phyloP scores from a whole-genome alignment of 257 asterid genomes.

The Jaltomata sinuosa region DNA sequence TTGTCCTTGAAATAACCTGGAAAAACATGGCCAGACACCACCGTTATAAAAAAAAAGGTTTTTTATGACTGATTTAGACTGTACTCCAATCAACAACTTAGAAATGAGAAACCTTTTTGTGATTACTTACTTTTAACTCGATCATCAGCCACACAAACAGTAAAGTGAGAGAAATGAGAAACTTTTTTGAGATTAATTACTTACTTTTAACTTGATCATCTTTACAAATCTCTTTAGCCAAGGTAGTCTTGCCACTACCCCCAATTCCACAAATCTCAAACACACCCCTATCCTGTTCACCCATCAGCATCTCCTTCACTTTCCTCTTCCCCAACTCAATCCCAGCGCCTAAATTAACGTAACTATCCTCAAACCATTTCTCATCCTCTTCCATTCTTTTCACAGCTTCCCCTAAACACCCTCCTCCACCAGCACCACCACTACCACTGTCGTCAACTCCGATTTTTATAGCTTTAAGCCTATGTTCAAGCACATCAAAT shows the following conservation, averaged over 20 bases:
- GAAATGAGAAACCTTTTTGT: neutral
- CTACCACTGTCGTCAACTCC: constrained; percentile 48
- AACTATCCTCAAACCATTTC: constrained; percentile 52
- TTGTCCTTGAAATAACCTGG: constrained; percentile 59
- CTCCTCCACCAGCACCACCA: constrained; percentile 21
- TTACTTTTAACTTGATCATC: constrained; percentile 61
- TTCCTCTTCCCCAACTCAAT: constrained; percentile 70
- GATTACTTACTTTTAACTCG: constrained; percentile 42
- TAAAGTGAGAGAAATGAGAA: neutral
- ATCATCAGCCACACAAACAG: constrained; percentile 12
- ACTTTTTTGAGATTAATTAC: neutral
- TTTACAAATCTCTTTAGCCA: constrained; percentile 75
- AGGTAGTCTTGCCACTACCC: constrained; percentile 89
- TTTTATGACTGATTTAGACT: neutral
- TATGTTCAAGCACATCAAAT: constrained; percentile 69
- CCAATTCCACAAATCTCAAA: constrained; percentile 79
- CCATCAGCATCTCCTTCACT: constrained; percentile 61
- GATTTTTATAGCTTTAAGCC: constrained; percentile 60
- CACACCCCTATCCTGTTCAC: constrained; percentile 18
- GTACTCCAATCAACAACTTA: neutral
- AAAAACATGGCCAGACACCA: constrained; percentile 1
- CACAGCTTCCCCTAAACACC: constrained; percentile 66
- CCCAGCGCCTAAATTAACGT: constrained; percentile 51
- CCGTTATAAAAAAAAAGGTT: neutral
- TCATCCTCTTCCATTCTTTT: constrained; percentile 68